Evolutionary conservation across 1,284 basidiomycete genomes (phyloP), one percentile per base, ranked within the genome.

Genomic region (Porogramme epimiltina): DNA sequence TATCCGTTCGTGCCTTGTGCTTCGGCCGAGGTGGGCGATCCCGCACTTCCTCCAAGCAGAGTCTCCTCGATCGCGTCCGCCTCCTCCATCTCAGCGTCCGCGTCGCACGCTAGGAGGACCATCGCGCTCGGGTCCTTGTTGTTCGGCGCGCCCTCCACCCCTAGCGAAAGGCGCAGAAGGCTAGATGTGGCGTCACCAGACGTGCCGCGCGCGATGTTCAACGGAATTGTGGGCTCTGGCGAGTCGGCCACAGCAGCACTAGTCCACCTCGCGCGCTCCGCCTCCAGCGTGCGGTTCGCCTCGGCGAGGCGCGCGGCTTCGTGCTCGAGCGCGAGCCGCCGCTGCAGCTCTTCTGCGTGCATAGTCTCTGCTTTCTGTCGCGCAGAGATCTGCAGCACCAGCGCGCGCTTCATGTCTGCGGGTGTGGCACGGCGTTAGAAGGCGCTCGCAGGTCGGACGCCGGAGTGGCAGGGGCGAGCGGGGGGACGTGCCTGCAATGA

Each of bases 401-500:
- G 60, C 31, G 70, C 64, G 51, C 59, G 66, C 39, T 61, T 70
- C 73, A 73, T 74, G 52, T 63, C 72, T 68, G 41, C 34, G 34
- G 34, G n/a, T 18, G 16, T 37, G 34, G n/a, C 13, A 6, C 31
- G 4, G 16, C 23, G n/a, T n/a, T n/a, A n/a, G n/a, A n/a, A n/a
- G n/a, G n/a, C n/a, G n/a, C n/a, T n/a, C n/a, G 31, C 20, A n/a
- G 15, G 20, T 3, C 19, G 31, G 20, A 20, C 3, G 28, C 9
- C 16, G 31, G 26, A 40, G 15, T 23, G 34, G 47, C 41, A 15
- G 38, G 13, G 25, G 20, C 5, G 20, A n/a, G 36, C 8, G 28
- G 11, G 28, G 4, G 10, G 23, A 56, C 62, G n/a, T 50, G 74
- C 72, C 64, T 33, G 67, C 63, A 38, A 75, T 61, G 34, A 75